A percentile compares a stretch with the other conserved stretches of the same genome.
Conservation (phyloP, 176 grass and related monocot species). For the Avena insularis region DNA sequence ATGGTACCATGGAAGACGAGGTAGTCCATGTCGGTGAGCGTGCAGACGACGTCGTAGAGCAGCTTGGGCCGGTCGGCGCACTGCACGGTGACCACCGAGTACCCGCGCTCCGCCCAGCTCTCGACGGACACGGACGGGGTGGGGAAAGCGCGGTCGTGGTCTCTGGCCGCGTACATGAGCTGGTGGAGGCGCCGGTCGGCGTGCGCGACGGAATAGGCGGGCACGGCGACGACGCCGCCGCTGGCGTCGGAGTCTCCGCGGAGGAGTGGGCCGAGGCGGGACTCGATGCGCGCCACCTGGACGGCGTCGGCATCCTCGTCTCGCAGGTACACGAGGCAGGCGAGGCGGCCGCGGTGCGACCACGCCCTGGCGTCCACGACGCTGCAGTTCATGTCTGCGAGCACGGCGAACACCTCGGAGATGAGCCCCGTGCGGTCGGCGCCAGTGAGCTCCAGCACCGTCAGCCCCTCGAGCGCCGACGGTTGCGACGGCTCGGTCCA, state of each 20-base stretch:
- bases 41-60: slow-evolving; percentile 87
- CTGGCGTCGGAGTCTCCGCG: slow-evolving; percentile 43
- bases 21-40: slow-evolving; percentile 97
- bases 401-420: no score
- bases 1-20: slow-evolving; percentile 94
- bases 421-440: slow-evolving; percentile 29
- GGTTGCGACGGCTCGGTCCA: slow-evolving; percentile 56
- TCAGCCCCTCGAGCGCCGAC: slow-evolving; percentile 49
- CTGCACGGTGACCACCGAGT: slow-evolving; percentile 82
- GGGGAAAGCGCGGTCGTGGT: slow-evolving; percentile 32
- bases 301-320: slow-evolving; percentile 39
- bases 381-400: no score
- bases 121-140: slow-evolving; percentile 60
- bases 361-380: slow-evolving; percentile 52
- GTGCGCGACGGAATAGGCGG: slow-evolving; percentile 47
- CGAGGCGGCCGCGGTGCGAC: slow-evolving; percentile 84
- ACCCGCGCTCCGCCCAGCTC: slow-evolving; percentile 82
- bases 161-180: slow-evolving; percentile 70
- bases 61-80: slow-evolving; percentile 80
- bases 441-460: slow-evolving; percentile 83
- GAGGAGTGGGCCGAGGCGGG: slow-evolving; percentile 73
- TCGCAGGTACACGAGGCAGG: slow-evolving; percentile 67
- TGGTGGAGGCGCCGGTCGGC: slow-evolving; percentile 90
- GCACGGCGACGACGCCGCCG: slow-evolving; percentile 33
- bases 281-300: slow-evolving; percentile 50